A percentile compares a stretch with the other conserved stretches of the same genome.
These are phyloP conservation scores for Coemansia sp. DNA, from an alignment of 192 early-diverging fungal genomes.

Conservation along the genomic window DNA sequence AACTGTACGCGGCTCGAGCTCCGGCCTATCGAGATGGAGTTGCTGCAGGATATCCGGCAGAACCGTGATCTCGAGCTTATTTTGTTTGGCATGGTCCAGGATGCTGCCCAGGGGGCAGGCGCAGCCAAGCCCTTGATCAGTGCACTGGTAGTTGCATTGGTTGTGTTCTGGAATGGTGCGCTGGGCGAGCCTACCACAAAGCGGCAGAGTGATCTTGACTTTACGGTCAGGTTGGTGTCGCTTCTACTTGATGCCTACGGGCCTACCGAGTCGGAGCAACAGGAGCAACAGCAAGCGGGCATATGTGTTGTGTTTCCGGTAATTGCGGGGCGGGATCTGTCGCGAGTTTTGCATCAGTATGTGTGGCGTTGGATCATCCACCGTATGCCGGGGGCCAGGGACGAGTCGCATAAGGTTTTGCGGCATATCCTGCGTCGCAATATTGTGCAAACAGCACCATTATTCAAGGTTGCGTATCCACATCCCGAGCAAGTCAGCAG, in stretches of 20 bases:
- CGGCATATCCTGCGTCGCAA: conserved; percentile 31
- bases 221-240: conserved; percentile 19
- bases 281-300: no score
- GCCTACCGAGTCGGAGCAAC: no score
- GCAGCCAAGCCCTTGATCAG: conserved; percentile 15
- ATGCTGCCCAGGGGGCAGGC: background rate
- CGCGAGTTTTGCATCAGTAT: conserved; percentile 29
- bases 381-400: conserved; percentile 25
- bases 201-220: conserved; percentile 20
- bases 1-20: conserved; percentile 10
- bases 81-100: conserved; percentile 4
- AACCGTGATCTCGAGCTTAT: conserved; percentile 24
- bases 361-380: conserved; percentile 43
- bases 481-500: background rate
- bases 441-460: conserved; percentile 17
- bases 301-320: conserved; percentile 16
- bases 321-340: conserved; percentile 20
- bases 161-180: conserved; percentile 40
- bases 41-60: conserved; percentile 24
- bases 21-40: conserved; percentile 32
- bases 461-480: conserved; percentile 16
- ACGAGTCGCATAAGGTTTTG: conserved; percentile 23
- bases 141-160: conserved; percentile 24
- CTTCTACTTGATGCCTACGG: conserved; percentile 14
- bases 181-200: conserved; percentile 21